Evolutionary conservation across 2,329 filamentous ascomycete genomes (phyloP).

Genomic region (Diaporthe citrichinensis): DNA sequence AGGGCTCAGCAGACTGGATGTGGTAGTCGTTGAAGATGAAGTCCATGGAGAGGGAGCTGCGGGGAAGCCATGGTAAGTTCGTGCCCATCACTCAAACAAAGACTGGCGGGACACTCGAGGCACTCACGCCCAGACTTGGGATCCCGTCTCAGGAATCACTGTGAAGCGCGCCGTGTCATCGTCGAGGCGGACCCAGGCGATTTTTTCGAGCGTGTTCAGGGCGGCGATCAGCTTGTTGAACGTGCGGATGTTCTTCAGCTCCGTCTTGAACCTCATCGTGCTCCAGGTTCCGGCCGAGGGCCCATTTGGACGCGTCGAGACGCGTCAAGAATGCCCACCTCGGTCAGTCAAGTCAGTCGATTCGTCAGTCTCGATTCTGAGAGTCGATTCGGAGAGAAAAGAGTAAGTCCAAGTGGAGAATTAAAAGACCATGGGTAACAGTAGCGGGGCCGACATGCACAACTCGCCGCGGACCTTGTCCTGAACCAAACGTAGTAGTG

Average conservation of each 20-base stretch:
- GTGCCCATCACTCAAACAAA: slow-evolving; percentile 16
- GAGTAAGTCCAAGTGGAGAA: background rate
- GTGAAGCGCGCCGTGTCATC: slow-evolving; percentile 92
- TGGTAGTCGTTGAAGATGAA: slow-evolving; percentile 90
- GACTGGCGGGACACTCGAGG: slow-evolving; percentile 38
- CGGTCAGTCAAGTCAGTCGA: background rate
- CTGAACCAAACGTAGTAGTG: slow-evolving; percentile 12
- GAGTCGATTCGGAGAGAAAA: background rate
- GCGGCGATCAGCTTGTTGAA: slow-evolving; percentile 77
- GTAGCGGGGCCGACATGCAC: slow-evolving; percentile 20
- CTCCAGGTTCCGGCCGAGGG: slow-evolving; percentile 6
- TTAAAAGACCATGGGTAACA: background rate
- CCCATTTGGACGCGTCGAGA: slow-evolving; percentile 27
- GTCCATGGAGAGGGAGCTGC: slow-evolving; percentile 75
- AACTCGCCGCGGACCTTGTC: slow-evolving; percentile 11
- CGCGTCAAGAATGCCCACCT: slow-evolving; percentile 17
- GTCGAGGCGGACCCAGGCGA: slow-evolving; percentile 92
- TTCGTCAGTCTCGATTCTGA: background rate
- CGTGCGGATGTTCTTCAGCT: slow-evolving; percentile 75
- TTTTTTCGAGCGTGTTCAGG: slow-evolving; percentile 79
- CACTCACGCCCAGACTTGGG: slow-evolving; percentile 94
- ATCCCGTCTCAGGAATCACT: slow-evolving; percentile 93
- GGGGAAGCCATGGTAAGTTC: slow-evolving; percentile 44
- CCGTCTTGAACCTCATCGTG: slow-evolving; percentile 76
- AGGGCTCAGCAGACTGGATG: slow-evolving; percentile 84